These are phyloP conservation scores for Rhizomucor miehei DNA, from an alignment of 371 early-diverging fungal species.

Conservation along the genomic window DNA sequence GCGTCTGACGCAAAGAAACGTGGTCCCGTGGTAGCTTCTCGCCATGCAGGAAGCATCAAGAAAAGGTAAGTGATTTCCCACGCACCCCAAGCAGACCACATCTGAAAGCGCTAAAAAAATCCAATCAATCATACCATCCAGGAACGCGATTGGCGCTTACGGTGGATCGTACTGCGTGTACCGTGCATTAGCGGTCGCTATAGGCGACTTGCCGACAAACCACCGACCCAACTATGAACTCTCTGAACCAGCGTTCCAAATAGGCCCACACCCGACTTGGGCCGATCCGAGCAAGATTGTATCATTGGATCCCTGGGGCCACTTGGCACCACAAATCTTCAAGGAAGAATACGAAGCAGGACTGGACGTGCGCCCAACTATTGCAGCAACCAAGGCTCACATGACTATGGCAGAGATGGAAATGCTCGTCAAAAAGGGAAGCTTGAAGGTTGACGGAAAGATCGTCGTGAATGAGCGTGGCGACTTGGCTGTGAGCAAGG, in stretches of 20 bases:
- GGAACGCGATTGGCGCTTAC: slow-evolving; percentile 93
- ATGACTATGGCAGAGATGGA: slow-evolving; percentile 93
- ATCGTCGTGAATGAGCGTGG: slow-evolving; percentile 77
- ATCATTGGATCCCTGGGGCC: slow-evolving; percentile 93
- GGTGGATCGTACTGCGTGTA: slow-evolving; percentile 94
- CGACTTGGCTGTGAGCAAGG: slow-evolving; percentile 89
- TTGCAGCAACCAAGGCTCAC: slow-evolving; percentile 93
- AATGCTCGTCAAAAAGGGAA: slow-evolving; percentile 63
- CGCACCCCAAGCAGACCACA: not conserved
- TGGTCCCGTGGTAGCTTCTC: slow-evolving; percentile 88
- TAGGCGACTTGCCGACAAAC: slow-evolving; percentile 79
- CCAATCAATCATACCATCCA: slow-evolving; percentile 7
- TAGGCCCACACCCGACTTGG: slow-evolving; percentile 89
- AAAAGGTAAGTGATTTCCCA: slow-evolving; percentile 48
- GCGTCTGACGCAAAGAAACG: slow-evolving; percentile 68
- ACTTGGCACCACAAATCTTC: slow-evolving; percentile 66
- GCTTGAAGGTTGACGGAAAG: slow-evolving; percentile 76
- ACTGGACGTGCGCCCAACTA: slow-evolving; percentile 86
- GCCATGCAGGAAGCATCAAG: slow-evolving; percentile 75
- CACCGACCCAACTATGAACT: slow-evolving; percentile 88
- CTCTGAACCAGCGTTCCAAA: slow-evolving; percentile 83
- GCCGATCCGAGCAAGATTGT: slow-evolving; percentile 88
- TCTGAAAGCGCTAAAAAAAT: not conserved
- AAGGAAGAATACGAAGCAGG: slow-evolving; percentile 65
- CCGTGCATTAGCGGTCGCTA: slow-evolving; percentile 90